Conservation (phyloP, 257 asterid species). For the Solanum medicagineum region DNA sequence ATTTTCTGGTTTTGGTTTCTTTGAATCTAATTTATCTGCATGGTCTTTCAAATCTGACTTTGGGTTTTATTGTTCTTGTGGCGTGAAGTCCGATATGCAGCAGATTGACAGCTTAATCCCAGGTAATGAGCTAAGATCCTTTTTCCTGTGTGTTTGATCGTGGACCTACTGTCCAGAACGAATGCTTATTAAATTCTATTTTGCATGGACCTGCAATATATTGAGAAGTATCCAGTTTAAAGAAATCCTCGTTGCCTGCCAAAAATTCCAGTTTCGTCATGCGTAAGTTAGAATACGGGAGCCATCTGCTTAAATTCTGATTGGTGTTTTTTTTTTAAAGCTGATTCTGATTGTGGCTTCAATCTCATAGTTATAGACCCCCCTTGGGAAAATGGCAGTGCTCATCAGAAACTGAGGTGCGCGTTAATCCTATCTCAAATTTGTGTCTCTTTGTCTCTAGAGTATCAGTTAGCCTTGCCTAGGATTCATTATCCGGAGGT, state of each 20-base stretch:
- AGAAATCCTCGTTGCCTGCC: background rate
- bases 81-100: slow-evolving; percentile 62
- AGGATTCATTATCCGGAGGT: background rate
- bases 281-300: background rate
- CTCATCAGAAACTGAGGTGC: slow-evolving; percentile 77
- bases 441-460: background rate
- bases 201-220: background rate
- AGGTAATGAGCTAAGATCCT: slow-evolving; percentile 26
- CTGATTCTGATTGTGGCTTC: slow-evolving; percentile 60
- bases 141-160: background rate
- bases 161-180: background rate
- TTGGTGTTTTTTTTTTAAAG: slow-evolving; percentile 26
- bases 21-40: background rate
- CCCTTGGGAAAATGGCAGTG: slow-evolving; percentile 98
- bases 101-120: slow-evolving; percentile 57
- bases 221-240: background rate
- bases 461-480: background rate
- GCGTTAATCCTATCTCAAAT: background rate
- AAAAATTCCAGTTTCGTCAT: background rate
- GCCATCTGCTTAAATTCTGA: background rate
- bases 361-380: slow-evolving; percentile 85
- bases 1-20: background rate
- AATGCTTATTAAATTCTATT: background rate
- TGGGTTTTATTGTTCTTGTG: slow-evolving; percentile 9
- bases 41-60: background rate